Evolutionary conservation across 2,329 filamentous ascomycete species (phyloP).

Genomic region (Xylariaceae sp.): DNA sequence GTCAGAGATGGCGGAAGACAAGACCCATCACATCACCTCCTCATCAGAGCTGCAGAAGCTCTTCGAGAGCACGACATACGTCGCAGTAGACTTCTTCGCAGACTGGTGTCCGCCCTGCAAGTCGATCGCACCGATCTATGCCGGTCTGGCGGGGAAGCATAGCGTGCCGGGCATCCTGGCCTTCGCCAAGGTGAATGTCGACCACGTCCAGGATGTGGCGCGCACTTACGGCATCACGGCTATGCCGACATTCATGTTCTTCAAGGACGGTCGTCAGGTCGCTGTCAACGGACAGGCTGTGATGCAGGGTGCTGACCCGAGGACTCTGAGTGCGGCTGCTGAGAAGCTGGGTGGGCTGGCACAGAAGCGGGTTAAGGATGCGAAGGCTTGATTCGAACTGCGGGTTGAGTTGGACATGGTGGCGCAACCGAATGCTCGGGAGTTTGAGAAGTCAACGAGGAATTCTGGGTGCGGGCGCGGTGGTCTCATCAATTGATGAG

Average conservation of each 20-base stretch:
- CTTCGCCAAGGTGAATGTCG: constrained; percentile 59
- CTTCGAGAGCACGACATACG: constrained; percentile 44
- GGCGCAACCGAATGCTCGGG: too few species aligned
- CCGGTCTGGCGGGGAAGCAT: constrained; percentile 41
- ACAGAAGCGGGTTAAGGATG: constrained; percentile 29
- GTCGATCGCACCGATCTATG: constrained; percentile 53
- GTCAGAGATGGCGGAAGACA: constrained; percentile 17
- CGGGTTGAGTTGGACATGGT: not conserved
- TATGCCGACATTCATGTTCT: constrained; percentile 60
- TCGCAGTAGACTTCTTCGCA: constrained; percentile 56
- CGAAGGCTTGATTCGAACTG: not conserved
- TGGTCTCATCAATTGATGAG: too few species aligned
- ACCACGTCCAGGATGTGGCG: constrained; percentile 48
- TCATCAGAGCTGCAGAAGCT: constrained; percentile 47
- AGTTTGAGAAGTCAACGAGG: too few species aligned
- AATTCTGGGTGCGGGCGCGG: too few species aligned
- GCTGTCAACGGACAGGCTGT: constrained; percentile 35
- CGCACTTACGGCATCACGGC: constrained; percentile 47
- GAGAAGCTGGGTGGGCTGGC: constrained; percentile 36
- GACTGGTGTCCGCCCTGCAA: constrained; percentile 61
- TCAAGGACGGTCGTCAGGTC: constrained; percentile 49
- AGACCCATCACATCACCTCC: constrained; percentile 37
- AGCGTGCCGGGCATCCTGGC: constrained; percentile 40
- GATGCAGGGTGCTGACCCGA: constrained; percentile 36
- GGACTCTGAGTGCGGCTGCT: constrained; percentile 29